These are phyloP conservation scores for Trypanosoma scelopori DNA, from an alignment of 208 protist genomes.

Conservation along the genomic window DNA sequence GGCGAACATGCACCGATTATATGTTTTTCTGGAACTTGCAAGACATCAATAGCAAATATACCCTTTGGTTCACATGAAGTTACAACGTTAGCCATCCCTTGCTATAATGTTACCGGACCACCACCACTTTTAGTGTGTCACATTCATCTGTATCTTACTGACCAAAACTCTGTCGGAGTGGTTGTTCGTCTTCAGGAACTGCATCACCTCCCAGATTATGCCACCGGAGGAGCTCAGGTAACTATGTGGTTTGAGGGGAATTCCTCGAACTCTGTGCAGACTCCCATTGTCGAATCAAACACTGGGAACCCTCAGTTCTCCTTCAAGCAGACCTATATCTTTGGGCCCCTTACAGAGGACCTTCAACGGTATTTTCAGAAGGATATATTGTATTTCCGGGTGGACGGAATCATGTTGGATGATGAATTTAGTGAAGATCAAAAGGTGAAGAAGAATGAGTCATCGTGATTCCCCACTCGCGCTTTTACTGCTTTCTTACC, in stretches of 20 bases:
- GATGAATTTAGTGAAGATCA: not conserved
- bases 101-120: slow-evolving; percentile 40
- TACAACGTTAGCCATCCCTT: slow-evolving; percentile 43
- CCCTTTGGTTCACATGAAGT: slow-evolving; percentile 41
- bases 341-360: slow-evolving; percentile 42
- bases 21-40: slow-evolving; percentile 56
- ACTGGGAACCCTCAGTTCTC: slow-evolving; percentile 52
- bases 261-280: slow-evolving; percentile 31
- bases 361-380: slow-evolving; percentile 35
- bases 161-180: slow-evolving; percentile 35
- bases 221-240: slow-evolving; percentile 39
- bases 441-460: not conserved
- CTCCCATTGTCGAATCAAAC: slow-evolving; percentile 32
- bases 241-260: slow-evolving; percentile 59
- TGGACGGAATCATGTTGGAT: slow-evolving; percentile 42
- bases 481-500: slow-evolving; percentile 9
- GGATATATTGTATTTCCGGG: slow-evolving; percentile 45
- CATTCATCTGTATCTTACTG: slow-evolving; percentile 31
- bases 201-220: slow-evolving; percentile 49
- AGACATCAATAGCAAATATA: slow-evolving; percentile 36
- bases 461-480: not conserved
- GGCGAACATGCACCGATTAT: slow-evolving; percentile 14
- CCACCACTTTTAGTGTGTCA: slow-evolving; percentile 50
- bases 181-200: slow-evolving; percentile 42
- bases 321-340: slow-evolving; percentile 46